phyloP scores from a whole-genome alignment of 1,284 basidiomycete species.

The Trametes hirsuta region DNA sequence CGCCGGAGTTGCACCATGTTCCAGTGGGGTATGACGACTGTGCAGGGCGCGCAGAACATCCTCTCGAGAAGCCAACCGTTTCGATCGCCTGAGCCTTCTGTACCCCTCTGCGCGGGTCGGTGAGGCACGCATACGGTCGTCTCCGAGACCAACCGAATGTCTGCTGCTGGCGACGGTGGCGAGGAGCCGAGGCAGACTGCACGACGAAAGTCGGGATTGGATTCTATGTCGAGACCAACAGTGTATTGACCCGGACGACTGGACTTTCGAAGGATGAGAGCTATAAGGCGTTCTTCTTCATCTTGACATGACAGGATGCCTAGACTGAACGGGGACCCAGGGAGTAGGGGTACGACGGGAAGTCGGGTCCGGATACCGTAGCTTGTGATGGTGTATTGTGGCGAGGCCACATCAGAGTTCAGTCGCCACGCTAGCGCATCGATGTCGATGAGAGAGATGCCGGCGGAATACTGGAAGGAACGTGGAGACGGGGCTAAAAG shows the following conservation, averaged over 20 bases:
- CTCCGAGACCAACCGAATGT: too few relatives aligned
- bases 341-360: not conserved
- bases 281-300: not conserved
- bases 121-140: not conserved
- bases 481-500: too few relatives aligned
- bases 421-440: not conserved
- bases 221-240: not conserved
- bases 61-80: too few relatives aligned
- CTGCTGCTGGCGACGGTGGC: too few relatives aligned
- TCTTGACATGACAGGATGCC: not conserved
- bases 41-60: not conserved
- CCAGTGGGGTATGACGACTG: not conserved
- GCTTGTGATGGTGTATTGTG: slow-evolving; percentile 4
- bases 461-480: too few relatives aligned
- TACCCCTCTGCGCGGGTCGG: not conserved
- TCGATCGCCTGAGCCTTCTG: too few relatives aligned
- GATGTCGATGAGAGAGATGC: not conserved
- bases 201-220: not conserved
- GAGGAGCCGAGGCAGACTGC: not conserved
- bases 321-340: not conserved
- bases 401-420: not conserved
- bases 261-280: not conserved
- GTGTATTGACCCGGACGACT: too few relatives aligned
- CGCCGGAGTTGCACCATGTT: not conserved
- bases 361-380: not conserved